Evolutionary conservation across 2,329 filamentous ascomycete genomes (phyloP).

Genomic region (Colletotrichum aenigma): DNA sequence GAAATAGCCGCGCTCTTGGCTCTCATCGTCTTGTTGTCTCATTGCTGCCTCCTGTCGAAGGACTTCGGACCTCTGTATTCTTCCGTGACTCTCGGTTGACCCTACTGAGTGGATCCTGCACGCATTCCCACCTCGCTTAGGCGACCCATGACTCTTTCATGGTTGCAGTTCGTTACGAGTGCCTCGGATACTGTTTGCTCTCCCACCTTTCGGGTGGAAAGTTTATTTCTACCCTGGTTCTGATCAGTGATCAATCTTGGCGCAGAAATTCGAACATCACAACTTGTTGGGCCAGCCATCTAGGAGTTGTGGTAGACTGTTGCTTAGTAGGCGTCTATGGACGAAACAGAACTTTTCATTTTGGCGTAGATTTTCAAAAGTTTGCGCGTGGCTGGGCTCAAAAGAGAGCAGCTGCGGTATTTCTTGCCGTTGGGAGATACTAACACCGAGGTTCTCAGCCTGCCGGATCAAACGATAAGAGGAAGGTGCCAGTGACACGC

Average conservation of each 20-base stretch:
- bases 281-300: background rate
- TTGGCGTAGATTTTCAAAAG: no score
- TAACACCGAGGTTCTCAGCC: background rate
- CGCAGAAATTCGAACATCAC: background rate
- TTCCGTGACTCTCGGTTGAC: background rate
- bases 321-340: background rate
- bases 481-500: no score
- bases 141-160: background rate
- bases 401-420: no score
- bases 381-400: no score
- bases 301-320: no score
- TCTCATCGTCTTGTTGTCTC: background rate
- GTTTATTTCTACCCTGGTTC: background rate
- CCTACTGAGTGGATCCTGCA: background rate
- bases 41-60: background rate
- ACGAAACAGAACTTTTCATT: fast-evolving
- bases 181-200: background rate
- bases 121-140: background rate
- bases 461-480: background rate
- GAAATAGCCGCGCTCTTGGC: background rate
- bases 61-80: background rate
- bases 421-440: background rate
- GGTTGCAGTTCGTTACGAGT: background rate
- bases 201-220: background rate
- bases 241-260: background rate